Base-by-base conservation (phyloP, 1,284 basidiomycete species). In the Cronartium ribicola region DNA sequence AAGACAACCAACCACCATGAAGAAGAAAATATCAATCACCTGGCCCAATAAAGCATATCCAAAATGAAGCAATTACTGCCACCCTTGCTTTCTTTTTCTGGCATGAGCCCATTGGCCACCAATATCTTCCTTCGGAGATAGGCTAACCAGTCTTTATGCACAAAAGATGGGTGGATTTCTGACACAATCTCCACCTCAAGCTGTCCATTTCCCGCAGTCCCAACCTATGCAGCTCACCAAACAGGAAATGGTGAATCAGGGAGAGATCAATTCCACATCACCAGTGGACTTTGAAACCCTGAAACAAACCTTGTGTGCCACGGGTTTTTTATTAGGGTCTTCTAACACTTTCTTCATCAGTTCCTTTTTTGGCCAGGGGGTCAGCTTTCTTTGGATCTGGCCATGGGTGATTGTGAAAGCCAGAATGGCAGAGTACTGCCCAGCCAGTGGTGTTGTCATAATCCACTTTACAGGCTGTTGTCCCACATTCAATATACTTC, bases 331-430 rank as follows among this genome's bases (percentile, higher is more conserved):
- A 22, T 60, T 68, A 36, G 55, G 57, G 22, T 68, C 46, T 17
- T 39, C 40, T 3, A 20, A 8, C 10, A 68, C 41, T 40, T 59
- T n/a, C 3, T 20, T 22, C 37, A 43, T 57, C 51, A 60, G 51
- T 41, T 37, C 36, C 36, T 4, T 20, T 2, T 20, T 57, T 60
- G 1, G 51, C 36, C 10, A 68, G 29, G 2, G 39, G 14, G n/a
- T 68, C n/a, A 1, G 67, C 51, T 29, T 68, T 59, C 39, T 68
- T 68, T 0, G 36, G 20, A 20, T 60, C n/a, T 4, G 57, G 67
- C 66, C 66, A 68, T 5, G 51, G 44, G 51, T 67, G 66, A n/a
- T 67, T 7, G 36, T 67, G 66, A 51, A 37, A 39, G 5, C 51
- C 51, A 43, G 2, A 43, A 43, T 68, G 67, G 8, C 8, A 22